Conservation (phyloP, 495 filamentous ascomycete species). For the Xanthoparmelia taractica region DNA sequence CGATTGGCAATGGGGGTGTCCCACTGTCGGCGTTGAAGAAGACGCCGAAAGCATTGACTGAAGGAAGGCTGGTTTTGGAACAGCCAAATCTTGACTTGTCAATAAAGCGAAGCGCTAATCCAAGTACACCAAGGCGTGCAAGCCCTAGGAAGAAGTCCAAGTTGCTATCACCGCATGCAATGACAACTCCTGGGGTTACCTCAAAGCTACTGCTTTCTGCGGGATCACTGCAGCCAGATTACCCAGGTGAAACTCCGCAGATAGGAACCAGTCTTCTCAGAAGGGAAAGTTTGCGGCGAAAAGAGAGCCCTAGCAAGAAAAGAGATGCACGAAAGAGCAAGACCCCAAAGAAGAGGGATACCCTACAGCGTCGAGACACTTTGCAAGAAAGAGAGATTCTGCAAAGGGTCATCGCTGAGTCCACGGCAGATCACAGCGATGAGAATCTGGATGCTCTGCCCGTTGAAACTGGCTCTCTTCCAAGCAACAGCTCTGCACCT, state of each 20-base stretch:
- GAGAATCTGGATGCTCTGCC: constrained; percentile 7
- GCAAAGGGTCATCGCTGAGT: constrained; percentile 19
- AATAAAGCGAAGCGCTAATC: background rate
- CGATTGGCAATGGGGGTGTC: background rate
- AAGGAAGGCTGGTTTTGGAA: background rate
- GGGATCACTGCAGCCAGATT: background rate
- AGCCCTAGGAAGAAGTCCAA: background rate
- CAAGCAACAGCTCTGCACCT: background rate
- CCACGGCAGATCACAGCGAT: constrained; percentile 2
- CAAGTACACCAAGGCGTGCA: background rate
- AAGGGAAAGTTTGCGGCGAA: constrained; percentile 20
- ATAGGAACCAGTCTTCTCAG: constrained; percentile 23
- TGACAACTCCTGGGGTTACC: background rate
- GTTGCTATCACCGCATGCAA: background rate
- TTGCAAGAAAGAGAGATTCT: constrained; percentile 24
- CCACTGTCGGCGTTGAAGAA: background rate
- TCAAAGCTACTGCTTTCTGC: background rate
- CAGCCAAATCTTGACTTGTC: background rate
- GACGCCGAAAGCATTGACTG: background rate
- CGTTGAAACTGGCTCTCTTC: background rate
- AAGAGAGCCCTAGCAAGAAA: constrained; percentile 17
- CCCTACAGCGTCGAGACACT: constrained; percentile 20
- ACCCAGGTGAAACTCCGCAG: constrained; percentile 16
- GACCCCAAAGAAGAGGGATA: constrained; percentile 21
- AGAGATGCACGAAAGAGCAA: constrained; percentile 9